Evolutionary conservation across 2,329 filamentous ascomycete species (phyloP), one percentile per base, ranked within the genome.

Genomic region (Fusarium nurragi): DNA sequence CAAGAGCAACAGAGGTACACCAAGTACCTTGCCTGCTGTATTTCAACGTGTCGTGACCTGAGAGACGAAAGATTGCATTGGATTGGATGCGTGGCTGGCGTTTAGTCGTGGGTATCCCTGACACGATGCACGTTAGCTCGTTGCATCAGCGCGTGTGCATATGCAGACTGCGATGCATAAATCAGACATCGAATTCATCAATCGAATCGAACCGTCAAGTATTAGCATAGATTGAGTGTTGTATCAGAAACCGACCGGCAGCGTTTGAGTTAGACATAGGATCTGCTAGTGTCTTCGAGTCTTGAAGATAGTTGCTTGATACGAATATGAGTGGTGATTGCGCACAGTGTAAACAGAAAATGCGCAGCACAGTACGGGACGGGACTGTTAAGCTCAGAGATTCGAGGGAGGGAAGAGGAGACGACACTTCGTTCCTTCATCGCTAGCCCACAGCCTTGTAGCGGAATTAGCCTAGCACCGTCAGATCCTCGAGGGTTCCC

Each of bases 111-210:
- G 64, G 64, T 48, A 65, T 57, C 47, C 54, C 50, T 56, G 54
- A 18, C 44, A 50, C 6, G 23, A 34, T 37, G 57, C 52, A 49
- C 45, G 50, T 46, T 68, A 56, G 49, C 47, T 18, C 50, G 56
- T 64, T 70, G 67, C 67, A 70, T 68, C 53, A 57, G 37, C 46
- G 34, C 28, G 49, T 50, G 54, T 64, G 61, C 61, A 51, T 61
- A 54, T 60, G 55, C 48, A 37, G 63, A 65, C 54, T 66, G 54
- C 58, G 64, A 52, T 65, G 64, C 61, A 70, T 43, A 56, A 30
- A 67, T 53, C 57, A 52, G 8, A 23, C 18, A 30, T 45, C 6
- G 25, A 25, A 44, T 44, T 43, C 14, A 21, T 21, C 26, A 44
- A 51, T 37, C 26, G 25, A 30, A 21, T 45, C 54, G 52, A 44